A percentile compares a stretch with the other conserved stretches of the same genome.
Conservation (phyloP, 306 rosid species). For the Corylus heterophylla region DNA sequence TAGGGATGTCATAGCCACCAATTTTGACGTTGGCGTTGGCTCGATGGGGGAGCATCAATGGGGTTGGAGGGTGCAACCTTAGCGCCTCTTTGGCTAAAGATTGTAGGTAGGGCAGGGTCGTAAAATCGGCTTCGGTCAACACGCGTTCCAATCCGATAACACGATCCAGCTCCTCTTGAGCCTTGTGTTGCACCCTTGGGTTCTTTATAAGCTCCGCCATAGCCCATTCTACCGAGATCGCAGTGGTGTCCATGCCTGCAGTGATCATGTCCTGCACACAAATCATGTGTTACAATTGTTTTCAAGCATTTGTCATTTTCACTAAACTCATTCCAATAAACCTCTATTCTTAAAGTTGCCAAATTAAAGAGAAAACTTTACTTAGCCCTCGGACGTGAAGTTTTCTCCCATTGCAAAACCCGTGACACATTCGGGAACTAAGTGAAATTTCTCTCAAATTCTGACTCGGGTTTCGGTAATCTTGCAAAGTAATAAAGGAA, state of each 20-base stretch:
- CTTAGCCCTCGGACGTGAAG: no score
- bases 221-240: conserved; percentile 80
- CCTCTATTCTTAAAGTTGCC: no score
- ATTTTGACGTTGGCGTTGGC: conserved; percentile 70
- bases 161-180: conserved; percentile 74
- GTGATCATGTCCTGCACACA: conserved; percentile 64
- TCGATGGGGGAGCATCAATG: conserved; percentile 87
- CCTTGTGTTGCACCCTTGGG: conserved; percentile 83
- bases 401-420: no score
- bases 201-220: conserved; percentile 76
- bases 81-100: conserved; percentile 72
- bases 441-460: no score
- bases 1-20: conserved; percentile 85
- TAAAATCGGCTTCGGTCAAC: conserved; percentile 63
- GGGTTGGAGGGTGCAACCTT: conserved; percentile 91
- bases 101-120: conserved; percentile 73
- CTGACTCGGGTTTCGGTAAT: no score
- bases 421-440: no score
- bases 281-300: background rate
- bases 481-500: no score
- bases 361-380: no score
- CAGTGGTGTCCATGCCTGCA: conserved; percentile 86
- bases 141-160: conserved; percentile 67
- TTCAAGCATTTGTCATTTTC: no score
- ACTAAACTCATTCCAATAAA: no score